Evolutionary conservation across 1,284 basidiomycete genomes (phyloP), one percentile per base, ranked within the genome.

Genomic region (Cryptococcus sp.): DNA sequence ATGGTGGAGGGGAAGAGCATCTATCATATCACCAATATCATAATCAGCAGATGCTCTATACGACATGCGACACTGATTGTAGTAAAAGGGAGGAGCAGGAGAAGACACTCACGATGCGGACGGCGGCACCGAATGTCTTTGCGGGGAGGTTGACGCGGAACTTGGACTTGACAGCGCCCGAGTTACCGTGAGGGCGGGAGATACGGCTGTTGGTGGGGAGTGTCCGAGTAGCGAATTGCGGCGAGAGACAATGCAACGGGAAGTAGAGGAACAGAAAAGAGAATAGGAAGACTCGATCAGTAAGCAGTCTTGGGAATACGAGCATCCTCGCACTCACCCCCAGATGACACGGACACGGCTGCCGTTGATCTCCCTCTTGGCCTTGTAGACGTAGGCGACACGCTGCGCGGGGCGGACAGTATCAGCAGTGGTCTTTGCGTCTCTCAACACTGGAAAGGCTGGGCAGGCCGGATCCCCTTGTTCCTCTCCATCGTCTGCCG

Each of bases 81-180:
- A 57, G 19, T 38, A 19, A 17, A 25, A 1, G 17, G 25, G 30
- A 43, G 8, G 17, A 8, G 45, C 17, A 16, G 25, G 25, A 46
- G n/a, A 40, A 38, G 47, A 66, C 84, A 88, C 76, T 61, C 81
- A 98, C 92, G 81, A 99, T 85, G 79, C 95, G 89, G 81, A 94
- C 90, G 75, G 86, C 86, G 62, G 93, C 93, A 81, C 95, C 94
- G 80, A 99, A 98, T 62, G 91, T 87, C 76, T 90, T 89, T 66
- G 96, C 91, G 70, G 96, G 95, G 72, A 99, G 89, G 86, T 99
- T 99, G 77, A 87, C 86, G 70, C 85, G 84, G 88, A 99, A 99
- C 86, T 98, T 97, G 83, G 90, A 88, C 83, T 95, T 95, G 77
- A 98, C 95, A 72, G 93, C 93, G 78, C 95, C 96, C 68, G 88